These are phyloP conservation scores for Pythium sp. DNA, from an alignment of 352 stramenopile genomes.

Conservation along the genomic window DNA sequence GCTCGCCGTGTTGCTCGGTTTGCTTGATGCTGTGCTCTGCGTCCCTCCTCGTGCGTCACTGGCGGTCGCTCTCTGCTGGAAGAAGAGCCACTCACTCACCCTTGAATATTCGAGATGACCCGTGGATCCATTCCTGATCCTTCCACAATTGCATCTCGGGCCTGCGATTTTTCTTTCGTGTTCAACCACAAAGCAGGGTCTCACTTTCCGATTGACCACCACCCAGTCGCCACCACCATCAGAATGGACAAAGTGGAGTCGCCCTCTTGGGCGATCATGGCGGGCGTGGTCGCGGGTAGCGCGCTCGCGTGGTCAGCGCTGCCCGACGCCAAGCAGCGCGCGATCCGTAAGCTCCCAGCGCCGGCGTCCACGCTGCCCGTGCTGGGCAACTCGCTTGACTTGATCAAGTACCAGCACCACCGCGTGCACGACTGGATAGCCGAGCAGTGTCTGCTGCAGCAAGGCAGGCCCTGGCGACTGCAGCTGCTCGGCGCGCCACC, in stretches of 20 bases:
- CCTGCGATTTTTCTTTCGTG: not conserved
- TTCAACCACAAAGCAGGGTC: not conserved
- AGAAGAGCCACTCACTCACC: not conserved
- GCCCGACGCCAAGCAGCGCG: constrained; percentile 14
- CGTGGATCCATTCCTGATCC: not conserved
- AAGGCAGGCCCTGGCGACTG: constrained; percentile 36
- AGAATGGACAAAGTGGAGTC: not conserved
- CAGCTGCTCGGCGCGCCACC: constrained; percentile 32
- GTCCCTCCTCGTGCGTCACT: not conserved
- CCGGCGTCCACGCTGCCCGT: constrained; percentile 37
- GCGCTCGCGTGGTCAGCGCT: constrained; percentile 10
- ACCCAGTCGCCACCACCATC: not conserved
- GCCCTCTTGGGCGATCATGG: not conserved
- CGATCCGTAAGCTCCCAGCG: constrained; percentile 21
- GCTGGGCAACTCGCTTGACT: constrained; percentile 43
- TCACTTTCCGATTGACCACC: not conserved
- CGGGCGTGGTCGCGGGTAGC: constrained; percentile 1
- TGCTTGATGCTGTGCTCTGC: too few species aligned
- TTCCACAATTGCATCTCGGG: not conserved
- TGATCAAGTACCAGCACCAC: constrained; percentile 36
- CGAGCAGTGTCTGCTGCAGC: constrained; percentile 37
- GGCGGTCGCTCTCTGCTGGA: not conserved
- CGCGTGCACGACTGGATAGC: constrained; percentile 46
- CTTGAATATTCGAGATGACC: too few species aligned
- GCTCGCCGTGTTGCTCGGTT: too few species aligned